Percentiles rank a stretch among this genome's conserved stretches.
These are phyloP conservation scores for Roridomyces roridus DNA, from an alignment of 768 basidiomycete genomes.

Conservation along the genomic window DNA sequence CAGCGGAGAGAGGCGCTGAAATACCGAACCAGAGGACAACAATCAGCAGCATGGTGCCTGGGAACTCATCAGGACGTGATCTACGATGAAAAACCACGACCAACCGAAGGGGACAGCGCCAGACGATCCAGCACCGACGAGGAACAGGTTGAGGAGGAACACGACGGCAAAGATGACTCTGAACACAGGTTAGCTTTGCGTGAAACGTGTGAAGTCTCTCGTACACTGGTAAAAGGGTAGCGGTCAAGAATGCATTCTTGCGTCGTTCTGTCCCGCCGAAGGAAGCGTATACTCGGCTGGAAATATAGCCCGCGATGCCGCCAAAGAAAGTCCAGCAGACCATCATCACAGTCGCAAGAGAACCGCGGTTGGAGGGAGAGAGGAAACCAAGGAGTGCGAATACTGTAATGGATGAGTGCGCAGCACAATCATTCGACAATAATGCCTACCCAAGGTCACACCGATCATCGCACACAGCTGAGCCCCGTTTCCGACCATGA, in stretches of 20 bases:
- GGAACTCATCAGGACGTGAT: neutral
- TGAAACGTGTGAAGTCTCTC: constrained; percentile 28
- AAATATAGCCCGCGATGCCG: constrained; percentile 87
- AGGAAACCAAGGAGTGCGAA: constrained; percentile 85
- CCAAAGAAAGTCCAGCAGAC: constrained; percentile 95
- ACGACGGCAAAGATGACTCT: constrained; percentile 86
- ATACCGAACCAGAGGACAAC: constrained; percentile 93
- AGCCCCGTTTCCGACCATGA: constrained; percentile 89
- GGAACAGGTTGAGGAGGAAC: constrained; percentile 91
- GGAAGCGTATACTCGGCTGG: constrained; percentile 80
- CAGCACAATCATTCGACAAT: neutral
- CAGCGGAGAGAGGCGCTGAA: constrained; percentile 85
- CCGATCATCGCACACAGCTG: constrained; percentile 87
- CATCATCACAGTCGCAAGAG: constrained; percentile 93
- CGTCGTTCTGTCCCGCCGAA: constrained; percentile 79
- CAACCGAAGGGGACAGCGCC: constrained; percentile 95
- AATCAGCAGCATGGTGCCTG: constrained; percentile 86
- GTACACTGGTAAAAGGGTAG: constrained; percentile 87
- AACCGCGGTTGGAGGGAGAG: constrained; percentile 94
- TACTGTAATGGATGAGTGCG: constrained; percentile 6
- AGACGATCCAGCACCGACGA: constrained; percentile 84
- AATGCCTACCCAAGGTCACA: constrained; percentile 76
- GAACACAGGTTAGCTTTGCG: constrained; percentile 3
- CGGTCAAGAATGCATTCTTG: constrained; percentile 87
- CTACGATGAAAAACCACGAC: constrained; percentile 16